phyloP scores from a whole-genome alignment of 805 yeast genomes.

The Saturnispora hagleri region DNA sequence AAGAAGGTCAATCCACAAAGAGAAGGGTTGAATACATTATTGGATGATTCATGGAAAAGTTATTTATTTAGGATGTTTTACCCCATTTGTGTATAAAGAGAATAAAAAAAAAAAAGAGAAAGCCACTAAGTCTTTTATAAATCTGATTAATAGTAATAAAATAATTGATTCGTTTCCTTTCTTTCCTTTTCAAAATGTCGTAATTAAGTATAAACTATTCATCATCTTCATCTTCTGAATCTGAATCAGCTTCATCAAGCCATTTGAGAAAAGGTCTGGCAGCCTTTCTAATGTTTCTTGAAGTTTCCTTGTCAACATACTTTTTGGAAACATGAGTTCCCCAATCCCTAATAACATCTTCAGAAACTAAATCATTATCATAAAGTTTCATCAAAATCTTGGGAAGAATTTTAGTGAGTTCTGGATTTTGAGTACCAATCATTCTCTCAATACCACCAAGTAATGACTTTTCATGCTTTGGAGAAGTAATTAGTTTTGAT shows the following conservation, averaged over 20 bases:
- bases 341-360: constrained; percentile 74
- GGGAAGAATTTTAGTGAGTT: constrained; percentile 61
- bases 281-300: constrained; percentile 91
- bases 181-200: neutral
- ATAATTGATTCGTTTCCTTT: neutral
- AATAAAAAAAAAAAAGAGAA: neutral
- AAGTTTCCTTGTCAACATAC: constrained; percentile 83
- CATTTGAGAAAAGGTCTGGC: constrained; percentile 94
- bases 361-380: constrained; percentile 75
- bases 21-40: neutral
- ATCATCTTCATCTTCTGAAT: constrained; percentile 42
- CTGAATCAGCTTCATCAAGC: constrained; percentile 91
- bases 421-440: constrained; percentile 71
- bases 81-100: constrained; percentile 4
- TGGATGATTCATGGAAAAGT: neutral
- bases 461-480: constrained; percentile 75
- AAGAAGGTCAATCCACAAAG: neutral
- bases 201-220: constrained; percentile 9
- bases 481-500: constrained; percentile 59
- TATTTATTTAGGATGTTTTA: constrained; percentile 1
- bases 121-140: neutral
- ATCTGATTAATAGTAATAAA: neutral
- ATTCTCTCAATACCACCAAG: constrained; percentile 95
- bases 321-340: constrained; percentile 89
- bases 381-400: constrained; percentile 75